A percentile compares a stretch with the other conserved stretches of the same genome.
Conservation (phyloP, 164 flowering plant genomes). For the Vitis riparia region DNA sequence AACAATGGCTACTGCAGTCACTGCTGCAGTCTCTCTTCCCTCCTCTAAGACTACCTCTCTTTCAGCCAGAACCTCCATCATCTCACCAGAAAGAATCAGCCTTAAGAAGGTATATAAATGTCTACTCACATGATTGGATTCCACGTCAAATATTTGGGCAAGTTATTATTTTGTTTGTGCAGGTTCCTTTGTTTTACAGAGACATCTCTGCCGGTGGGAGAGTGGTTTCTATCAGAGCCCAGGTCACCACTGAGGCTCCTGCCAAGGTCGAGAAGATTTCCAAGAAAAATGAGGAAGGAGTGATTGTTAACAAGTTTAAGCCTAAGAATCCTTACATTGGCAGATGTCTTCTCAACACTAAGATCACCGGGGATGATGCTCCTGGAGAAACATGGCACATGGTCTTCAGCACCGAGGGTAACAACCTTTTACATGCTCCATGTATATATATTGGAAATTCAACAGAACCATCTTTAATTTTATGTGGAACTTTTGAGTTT, state of each 20-base stretch:
- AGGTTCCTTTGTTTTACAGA: constrained; percentile 48
- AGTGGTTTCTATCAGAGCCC: constrained; percentile 69
- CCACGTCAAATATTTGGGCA: background rate
- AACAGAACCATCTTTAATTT: background rate
- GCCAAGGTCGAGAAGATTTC: constrained; percentile 71
- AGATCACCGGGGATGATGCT: constrained; percentile 96
- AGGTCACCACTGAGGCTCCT: constrained; percentile 83
- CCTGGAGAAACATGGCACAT: constrained; percentile 99
- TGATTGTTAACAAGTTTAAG: constrained; percentile 78
- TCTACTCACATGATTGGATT: background rate
- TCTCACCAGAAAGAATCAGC: constrained; percentile 57
- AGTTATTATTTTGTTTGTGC: constrained; percentile 10
- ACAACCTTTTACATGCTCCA: background rate
- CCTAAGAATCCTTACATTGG: constrained; percentile 88
- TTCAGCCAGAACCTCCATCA: constrained; percentile 49
- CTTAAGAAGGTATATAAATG: constrained; percentile 58
- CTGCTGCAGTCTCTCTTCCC: constrained; percentile 80
- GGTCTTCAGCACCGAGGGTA: constrained; percentile 98
- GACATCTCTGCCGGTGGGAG: constrained; percentile 50
- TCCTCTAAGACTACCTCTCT: constrained; percentile 71
- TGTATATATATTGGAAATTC: background rate
- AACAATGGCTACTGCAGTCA: constrained; percentile 75
- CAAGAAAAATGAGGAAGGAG: constrained; percentile 89
- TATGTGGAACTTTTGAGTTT: background rate
- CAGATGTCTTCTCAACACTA: constrained; percentile 85